phyloP scores from a whole-genome alignment of 106 monocot species.

The Dendrobium chrysotoxum region DNA sequence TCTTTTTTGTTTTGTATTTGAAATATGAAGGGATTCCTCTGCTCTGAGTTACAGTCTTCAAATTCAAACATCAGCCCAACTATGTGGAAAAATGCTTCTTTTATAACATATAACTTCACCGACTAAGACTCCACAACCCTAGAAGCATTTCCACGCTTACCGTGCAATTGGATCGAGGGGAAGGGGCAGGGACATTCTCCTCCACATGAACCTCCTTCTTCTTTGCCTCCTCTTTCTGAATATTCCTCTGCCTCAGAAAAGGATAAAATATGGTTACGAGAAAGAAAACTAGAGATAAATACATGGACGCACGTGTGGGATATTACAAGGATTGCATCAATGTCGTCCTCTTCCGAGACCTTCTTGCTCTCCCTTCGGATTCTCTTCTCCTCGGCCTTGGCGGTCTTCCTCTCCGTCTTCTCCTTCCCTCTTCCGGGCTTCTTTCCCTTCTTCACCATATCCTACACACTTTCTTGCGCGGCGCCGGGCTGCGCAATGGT shows the following conservation, averaged over 20 bases:
- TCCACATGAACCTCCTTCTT: slow-evolving; percentile 95
- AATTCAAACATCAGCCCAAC: not conserved
- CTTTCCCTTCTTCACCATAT: slow-evolving; percentile 97
- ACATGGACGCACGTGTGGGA: not conserved
- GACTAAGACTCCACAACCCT: not conserved
- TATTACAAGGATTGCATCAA: slow-evolving; percentile 85
- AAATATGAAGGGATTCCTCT: not conserved
- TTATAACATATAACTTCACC: not conserved
- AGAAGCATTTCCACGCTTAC: slow-evolving; percentile 16
- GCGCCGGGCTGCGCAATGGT: not conserved
- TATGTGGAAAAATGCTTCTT: not conserved
- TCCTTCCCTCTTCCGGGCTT: slow-evolving; percentile 92
- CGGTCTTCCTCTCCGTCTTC: slow-evolving; percentile 98
- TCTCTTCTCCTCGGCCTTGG: slow-evolving; percentile 88
- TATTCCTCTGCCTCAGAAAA: slow-evolving; percentile 47
- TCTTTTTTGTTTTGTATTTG: not conserved
- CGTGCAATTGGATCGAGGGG: slow-evolving; percentile 85
- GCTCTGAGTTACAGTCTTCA: not conserved
- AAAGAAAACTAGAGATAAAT: not conserved
- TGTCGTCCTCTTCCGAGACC: slow-evolving; percentile 90
- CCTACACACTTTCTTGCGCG: not conserved
- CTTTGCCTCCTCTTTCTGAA: slow-evolving; percentile 98
- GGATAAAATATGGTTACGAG: not conserved
- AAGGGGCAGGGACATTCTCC: slow-evolving; percentile 87
- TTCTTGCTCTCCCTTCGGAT: slow-evolving; percentile 79